Evolutionary conservation across 2,329 filamentous ascomycete genomes (phyloP), one percentile per base, ranked within the genome.

Genomic region (Fusarium ramigenum): DNA sequence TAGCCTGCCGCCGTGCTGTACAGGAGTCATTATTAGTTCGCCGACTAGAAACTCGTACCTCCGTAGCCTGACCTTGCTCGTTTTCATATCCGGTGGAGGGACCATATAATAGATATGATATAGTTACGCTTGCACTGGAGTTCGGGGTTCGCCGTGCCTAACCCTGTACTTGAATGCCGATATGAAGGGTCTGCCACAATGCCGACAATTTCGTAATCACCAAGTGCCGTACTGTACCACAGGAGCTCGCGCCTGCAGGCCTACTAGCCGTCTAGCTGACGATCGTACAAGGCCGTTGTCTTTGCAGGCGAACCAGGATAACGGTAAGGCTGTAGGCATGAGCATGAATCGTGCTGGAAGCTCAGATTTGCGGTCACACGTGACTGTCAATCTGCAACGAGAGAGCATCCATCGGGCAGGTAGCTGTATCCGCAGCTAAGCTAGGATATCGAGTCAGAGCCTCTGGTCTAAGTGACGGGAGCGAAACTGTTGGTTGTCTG

Each of bases 141-240:
- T 52, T 59, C 59, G 65, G 66, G 52, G 54, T 73, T 69, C 65
- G 60, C 70, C 70, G 70, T 53, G 66, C 47, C 40, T 61, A 67
- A 61, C 50, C 52, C 40, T 42, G 49, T 42, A 44, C 58, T 63
- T 63, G 44, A 42, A 44, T 62, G 63, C 59, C 58, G 53, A 54
- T 54, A 65, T 70, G 54, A 75, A 68, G 47, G 67, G 52, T 50
- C 42, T 57, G 30, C 43, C 25, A 39, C 39, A 44, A 62, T 60
- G 56, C 62, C 47, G 54, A 63, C 28, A 54, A 37, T 49, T 64
- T 59, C 58, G 65, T 63, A 30, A 42, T 43, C 63, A 52, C 46
- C 47, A 66, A 78, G 62, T 74, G 63, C 63, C 66, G 70, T 71
- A 25, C 63, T 64, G 70, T 71, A 25, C 57, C 52, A 61, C 61